A percentile compares a stretch with the other conserved stretches of the same genome.
Conservation (phyloP, 2,329 filamentous ascomycete genomes). For the Neofusicoccum sp. region DNA sequence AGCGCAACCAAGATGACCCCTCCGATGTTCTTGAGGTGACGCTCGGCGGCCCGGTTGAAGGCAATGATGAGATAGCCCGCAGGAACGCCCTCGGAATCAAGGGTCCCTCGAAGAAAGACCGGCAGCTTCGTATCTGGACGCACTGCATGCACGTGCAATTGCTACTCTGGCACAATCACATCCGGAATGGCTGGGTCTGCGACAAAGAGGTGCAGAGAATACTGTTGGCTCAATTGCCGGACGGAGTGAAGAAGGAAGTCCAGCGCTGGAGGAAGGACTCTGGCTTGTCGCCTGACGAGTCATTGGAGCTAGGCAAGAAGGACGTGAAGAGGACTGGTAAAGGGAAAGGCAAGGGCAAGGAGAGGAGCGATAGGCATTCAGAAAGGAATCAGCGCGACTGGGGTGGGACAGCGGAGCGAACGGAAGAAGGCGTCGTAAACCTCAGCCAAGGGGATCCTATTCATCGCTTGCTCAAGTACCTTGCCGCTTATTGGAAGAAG, state of each 20-base stretch:
- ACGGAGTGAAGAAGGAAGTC: constrained; percentile 36
- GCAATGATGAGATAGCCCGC: constrained; percentile 19
- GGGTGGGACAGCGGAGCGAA: constrained; percentile 64
- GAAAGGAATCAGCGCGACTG: constrained; percentile 62
- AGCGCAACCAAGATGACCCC: constrained; percentile 19
- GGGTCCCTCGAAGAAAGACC: constrained; percentile 80
- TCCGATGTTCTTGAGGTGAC: constrained; percentile 26
- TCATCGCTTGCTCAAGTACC: constrained; percentile 68
- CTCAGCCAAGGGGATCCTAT: constrained; percentile 82
- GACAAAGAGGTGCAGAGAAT: constrained; percentile 34
- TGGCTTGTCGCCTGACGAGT: constrained; percentile 61
- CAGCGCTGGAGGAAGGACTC: constrained; percentile 60
- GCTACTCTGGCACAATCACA: constrained; percentile 83
- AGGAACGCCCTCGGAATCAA: constrained; percentile 65
- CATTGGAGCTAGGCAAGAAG: constrained; percentile 17
- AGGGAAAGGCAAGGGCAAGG: constrained; percentile 37
- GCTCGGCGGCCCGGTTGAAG: constrained; percentile 2
- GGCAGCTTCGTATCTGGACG: constrained; percentile 71
- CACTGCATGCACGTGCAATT: constrained; percentile 88
- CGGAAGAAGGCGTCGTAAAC: constrained; percentile 68
- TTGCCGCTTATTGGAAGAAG: constrained; percentile 87
- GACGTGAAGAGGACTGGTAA: constrained; percentile 18
- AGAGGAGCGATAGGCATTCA: constrained; percentile 36
- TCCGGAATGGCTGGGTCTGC: constrained; percentile 48
- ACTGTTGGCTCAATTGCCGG: constrained; percentile 30